Base-by-base conservation (phyloP, 2,329 filamentous ascomycete genomes). In the Aspergillus amoenus region DNA sequence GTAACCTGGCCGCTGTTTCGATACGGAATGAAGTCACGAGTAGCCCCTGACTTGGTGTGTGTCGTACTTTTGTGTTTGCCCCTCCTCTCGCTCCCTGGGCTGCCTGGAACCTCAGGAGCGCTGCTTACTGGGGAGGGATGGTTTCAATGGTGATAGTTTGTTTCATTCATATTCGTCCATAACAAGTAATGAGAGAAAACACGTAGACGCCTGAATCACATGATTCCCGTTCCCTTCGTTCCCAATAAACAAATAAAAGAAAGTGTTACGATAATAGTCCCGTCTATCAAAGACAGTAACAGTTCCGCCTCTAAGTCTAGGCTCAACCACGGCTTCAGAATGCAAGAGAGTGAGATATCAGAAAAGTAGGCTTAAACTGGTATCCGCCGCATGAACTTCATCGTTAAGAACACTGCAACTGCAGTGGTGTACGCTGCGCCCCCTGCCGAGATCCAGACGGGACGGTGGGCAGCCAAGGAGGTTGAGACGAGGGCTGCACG, bases 361-460 rank as follows among this genome's bases (percentile, higher is more conserved):
- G 15, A 46, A 34, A n/a, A 15, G 12, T 13, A 7, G 37, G 27
- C 30, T 9, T n/a, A 56, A 24, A 59, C 61, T 42, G 61, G 58
- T 27, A 70, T 51, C 13, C 58, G 68, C 40, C 64, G 68, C 56
- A 73, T 55, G 43, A 67, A 70, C 42, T 65, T 64, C 55, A 72
- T 64, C 1, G 70, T 71, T 12, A 73, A 61, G 51, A 66, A 70
- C 4, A 71, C 66, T 3, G 70, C 70, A 2, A 62, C 68, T 55
- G 66, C 61, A 4, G 66, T 70, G 8, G 70, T 72, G 58, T 73
- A 73, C 8, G 65, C 59, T 24, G 66, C 70, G 11, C 68, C 70
- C 1, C 55, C 66, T 11, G 68, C 70, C 3, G 70, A 65, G 13
- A 70, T 30, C 70, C 70, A 73, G 46, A 73, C 70, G 4, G 70